Evolutionary conservation across 768 basidiomycete genomes (phyloP), one percentile per base, ranked within the genome.

Genomic region (Kwoniella bestiolae): DNA sequence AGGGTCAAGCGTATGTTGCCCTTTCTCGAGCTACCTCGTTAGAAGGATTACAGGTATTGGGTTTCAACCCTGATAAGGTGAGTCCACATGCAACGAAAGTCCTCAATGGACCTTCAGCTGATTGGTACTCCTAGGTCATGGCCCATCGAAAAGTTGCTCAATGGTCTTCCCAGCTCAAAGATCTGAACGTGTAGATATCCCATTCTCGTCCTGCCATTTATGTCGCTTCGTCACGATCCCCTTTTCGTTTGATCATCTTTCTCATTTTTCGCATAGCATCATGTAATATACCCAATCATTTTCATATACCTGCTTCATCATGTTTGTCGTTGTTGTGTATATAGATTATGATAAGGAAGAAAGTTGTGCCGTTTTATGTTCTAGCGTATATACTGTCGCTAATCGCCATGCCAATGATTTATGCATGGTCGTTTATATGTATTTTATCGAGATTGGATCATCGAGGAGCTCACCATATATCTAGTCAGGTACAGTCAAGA

Each of bases 1-100:
- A 83, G 57, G 83, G 83, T 58, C 80, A 81, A 75, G 80, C 78
- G 23, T 81, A 81, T 47, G 80, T 81, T 28, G 80, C 80, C 0
- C 56, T 81, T 16, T 81, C 80, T 3, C 76, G 80, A 65, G 80
- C 80, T 3, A 81, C 80, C 3, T 78, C 77, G 5, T 64, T 81
- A 6, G 80, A 81, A 38, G 80, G 80, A 0, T 60, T 81, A n/a
- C 75, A 81, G 60, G 77, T 81, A 5, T 46, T 69, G 6, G 75
- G 75, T 12, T 81, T 81, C 69, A 73, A 56, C 16, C 66, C 72
- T 4, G 67, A 73, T 6, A 80, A 79, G 66, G 79, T 80, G 32
- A 70, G 73, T 44, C 52, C 5, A 29, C 23, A 34, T 9, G 1
- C 28, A 18, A 3, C 18, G 41, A 32, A 49, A 31, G 21, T 3